phyloP scores from a whole-genome alignment of 2,329 filamentous ascomycete genomes.

The Colletotrichum magnum region DNA sequence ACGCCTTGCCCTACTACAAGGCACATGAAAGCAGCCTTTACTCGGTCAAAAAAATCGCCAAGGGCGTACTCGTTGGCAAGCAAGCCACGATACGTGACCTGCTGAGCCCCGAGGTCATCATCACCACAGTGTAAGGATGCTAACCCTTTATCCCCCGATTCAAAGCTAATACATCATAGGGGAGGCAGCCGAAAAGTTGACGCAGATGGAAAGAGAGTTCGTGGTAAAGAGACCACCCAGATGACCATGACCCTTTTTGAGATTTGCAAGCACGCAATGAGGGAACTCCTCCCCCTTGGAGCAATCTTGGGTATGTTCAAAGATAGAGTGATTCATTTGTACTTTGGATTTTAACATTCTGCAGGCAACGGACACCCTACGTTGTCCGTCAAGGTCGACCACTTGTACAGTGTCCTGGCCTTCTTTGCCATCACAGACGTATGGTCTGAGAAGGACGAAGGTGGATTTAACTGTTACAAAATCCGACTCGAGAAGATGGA shows the following conservation, averaged over 20 bases:
- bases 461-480: slow-evolving; percentile 59
- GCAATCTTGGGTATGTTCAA: slow-evolving; percentile 64
- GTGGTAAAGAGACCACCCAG: slow-evolving; percentile 59
- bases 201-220: slow-evolving; percentile 58
- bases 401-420: slow-evolving; percentile 76
- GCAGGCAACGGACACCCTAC: slow-evolving; percentile 66
- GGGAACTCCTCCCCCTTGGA: slow-evolving; percentile 64
- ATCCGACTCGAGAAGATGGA: slow-evolving; percentile 77
- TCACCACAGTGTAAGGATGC: slow-evolving; percentile 70
- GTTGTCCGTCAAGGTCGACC: slow-evolving; percentile 64
- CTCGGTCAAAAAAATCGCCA: slow-evolving; percentile 60
- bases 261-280: slow-evolving; percentile 61
- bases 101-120: slow-evolving; percentile 72
- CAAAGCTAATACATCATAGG: slow-evolving; percentile 49
- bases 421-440: slow-evolving; percentile 78
- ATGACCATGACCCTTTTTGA: slow-evolving; percentile 47
- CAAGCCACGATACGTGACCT: slow-evolving; percentile 68
- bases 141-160: background rate
- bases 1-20: slow-evolving; percentile 74
- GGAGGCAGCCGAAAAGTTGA: slow-evolving; percentile 68
- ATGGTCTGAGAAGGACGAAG: slow-evolving; percentile 72
- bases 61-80: slow-evolving; percentile 72
- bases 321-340: too few species aligned
- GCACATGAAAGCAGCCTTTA: slow-evolving; percentile 74
- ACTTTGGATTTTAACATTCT: too few species aligned